Conservation (phyloP, 2,329 filamentous ascomycete species). For the Ilyonectria destructans region DNA sequence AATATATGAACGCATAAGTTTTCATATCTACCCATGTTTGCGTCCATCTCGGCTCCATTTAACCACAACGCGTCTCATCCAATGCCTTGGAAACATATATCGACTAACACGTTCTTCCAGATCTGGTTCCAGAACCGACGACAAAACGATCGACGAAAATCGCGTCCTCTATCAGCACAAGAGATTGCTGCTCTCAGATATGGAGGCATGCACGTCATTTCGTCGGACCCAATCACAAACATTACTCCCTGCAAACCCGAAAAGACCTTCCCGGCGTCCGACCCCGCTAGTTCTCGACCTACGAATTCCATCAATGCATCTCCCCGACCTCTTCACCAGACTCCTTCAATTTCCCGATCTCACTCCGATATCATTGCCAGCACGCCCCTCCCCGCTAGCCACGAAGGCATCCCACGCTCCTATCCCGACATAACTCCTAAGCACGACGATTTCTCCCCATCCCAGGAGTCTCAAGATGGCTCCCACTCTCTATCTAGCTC, state of each 20-base stretch:
- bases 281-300: conserved; percentile 47
- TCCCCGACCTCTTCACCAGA: conserved; percentile 45
- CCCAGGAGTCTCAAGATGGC: conserved; percentile 49
- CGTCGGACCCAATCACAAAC: conserved; percentile 61
- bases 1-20: neutral
- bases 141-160: conserved; percentile 93
- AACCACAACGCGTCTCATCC: conserved; percentile 36
- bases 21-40: conserved; percentile 3
- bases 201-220: conserved; percentile 68
- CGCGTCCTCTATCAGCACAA: conserved; percentile 84
- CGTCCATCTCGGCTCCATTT: conserved; percentile 15
- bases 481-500: conserved; percentile 56
- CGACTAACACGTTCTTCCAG: conserved; percentile 63
- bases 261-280: conserved; percentile 47
- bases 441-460: conserved; percentile 48
- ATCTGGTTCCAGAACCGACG: conserved; percentile 98
- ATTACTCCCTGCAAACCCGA: conserved; percentile 49
- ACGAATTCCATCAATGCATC: conserved; percentile 47
- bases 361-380: conserved; percentile 46
- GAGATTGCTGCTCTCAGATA: conserved; percentile 78
- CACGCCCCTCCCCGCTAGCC: conserved; percentile 46
- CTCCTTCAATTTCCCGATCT: conserved; percentile 48
- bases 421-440: conserved; percentile 45
- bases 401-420: conserved; percentile 39
- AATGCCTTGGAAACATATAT: conserved; percentile 27